These are phyloP conservation scores for Aureobasidium vineae DNA, from an alignment of 2,329 filamentous ascomycete species.

Conservation along the genomic window DNA sequence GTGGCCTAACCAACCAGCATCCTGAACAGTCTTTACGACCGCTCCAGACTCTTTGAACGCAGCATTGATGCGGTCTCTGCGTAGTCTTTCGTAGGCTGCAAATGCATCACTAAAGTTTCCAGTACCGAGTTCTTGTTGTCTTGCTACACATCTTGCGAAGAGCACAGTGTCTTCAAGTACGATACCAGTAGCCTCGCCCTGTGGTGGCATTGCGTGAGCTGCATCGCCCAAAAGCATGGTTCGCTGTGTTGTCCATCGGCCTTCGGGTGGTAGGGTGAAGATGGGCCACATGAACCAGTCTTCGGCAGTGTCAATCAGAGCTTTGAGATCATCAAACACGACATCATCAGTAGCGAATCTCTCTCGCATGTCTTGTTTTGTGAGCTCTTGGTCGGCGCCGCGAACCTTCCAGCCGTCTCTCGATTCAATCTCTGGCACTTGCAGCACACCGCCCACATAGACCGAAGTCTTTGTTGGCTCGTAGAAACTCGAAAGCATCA, in stretches of 20 bases:
- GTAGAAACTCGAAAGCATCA: conserved; percentile 47
- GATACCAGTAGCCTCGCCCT: conserved; percentile 53
- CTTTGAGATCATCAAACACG: conserved; percentile 39
- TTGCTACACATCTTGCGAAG: conserved; percentile 46
- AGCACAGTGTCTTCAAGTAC: conserved; percentile 55
- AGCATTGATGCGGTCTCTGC: conserved; percentile 46
- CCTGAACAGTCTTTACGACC: conserved; percentile 47
- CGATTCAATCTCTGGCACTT: conserved; percentile 45
- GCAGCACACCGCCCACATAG: conserved; percentile 49
- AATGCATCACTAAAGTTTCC: conserved; percentile 47
- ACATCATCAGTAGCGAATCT: conserved; percentile 44
- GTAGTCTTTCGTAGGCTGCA: conserved; percentile 49
- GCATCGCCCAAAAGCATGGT: conserved; percentile 49
- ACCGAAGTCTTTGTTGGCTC: conserved; percentile 40
- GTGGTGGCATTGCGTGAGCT: conserved; percentile 53
- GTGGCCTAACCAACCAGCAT: conserved; percentile 48
- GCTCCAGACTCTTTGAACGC: conserved; percentile 50
- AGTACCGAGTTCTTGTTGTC: conserved; percentile 45
- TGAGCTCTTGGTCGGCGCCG: conserved; percentile 46
- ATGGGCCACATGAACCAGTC: conserved; percentile 50
- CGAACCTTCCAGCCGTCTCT: conserved; percentile 48
- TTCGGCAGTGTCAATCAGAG: conserved; percentile 44
- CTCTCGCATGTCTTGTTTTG: conserved; percentile 43
- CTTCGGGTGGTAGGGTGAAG: conserved; percentile 46
- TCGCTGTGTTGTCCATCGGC: conserved; percentile 47